A percentile compares a stretch with the other conserved stretches of the same genome.
These are phyloP conservation scores for Phytophthora aleatoria DNA, from an alignment of 352 stramenopile species.

Conservation along the genomic window DNA sequence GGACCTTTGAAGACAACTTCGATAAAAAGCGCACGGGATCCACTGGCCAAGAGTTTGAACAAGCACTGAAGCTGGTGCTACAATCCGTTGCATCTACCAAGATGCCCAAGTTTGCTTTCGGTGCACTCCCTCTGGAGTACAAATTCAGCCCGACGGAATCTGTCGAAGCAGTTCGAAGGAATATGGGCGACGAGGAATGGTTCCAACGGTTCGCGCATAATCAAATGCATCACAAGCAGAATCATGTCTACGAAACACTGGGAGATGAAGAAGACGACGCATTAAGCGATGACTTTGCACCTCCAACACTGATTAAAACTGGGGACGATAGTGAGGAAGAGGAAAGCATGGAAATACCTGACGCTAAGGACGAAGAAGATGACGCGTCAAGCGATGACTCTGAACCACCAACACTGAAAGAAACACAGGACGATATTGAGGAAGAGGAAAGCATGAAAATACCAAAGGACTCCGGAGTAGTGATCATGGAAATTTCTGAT, in stretches of 20 bases:
- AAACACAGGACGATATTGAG: neutral
- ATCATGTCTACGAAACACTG: constrained; percentile 31
- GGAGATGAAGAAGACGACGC: constrained; percentile 8
- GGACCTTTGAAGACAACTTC: constrained; percentile 44
- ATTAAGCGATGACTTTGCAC: constrained; percentile 6
- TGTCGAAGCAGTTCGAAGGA: constrained; percentile 38
- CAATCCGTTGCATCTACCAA: constrained; percentile 50
- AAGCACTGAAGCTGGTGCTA: constrained; percentile 38
- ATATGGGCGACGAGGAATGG: constrained; percentile 51
- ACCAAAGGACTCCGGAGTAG: neutral
- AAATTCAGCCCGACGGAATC: constrained; percentile 26
- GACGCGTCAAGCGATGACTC: neutral
- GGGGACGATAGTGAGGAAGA: neutral
- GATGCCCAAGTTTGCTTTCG: constrained; percentile 54
- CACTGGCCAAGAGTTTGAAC: constrained; percentile 46
- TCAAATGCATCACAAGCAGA: constrained; percentile 38
- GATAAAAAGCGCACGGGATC: constrained; percentile 38
- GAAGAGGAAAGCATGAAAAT: neutral
- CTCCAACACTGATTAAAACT: neutral
- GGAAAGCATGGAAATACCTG: constrained; percentile 4
- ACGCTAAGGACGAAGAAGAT: neutral
- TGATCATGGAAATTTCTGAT: neutral
- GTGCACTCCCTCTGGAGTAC: constrained; percentile 51
- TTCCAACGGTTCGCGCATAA: constrained; percentile 51
- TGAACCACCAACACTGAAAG: neutral